Percentiles rank a stretch among this genome's conserved stretches.
Evolutionary conservation across 202 grass and related monocot genomes (phyloP).

Genomic region (Cymbopogon flexuosus): DNA sequence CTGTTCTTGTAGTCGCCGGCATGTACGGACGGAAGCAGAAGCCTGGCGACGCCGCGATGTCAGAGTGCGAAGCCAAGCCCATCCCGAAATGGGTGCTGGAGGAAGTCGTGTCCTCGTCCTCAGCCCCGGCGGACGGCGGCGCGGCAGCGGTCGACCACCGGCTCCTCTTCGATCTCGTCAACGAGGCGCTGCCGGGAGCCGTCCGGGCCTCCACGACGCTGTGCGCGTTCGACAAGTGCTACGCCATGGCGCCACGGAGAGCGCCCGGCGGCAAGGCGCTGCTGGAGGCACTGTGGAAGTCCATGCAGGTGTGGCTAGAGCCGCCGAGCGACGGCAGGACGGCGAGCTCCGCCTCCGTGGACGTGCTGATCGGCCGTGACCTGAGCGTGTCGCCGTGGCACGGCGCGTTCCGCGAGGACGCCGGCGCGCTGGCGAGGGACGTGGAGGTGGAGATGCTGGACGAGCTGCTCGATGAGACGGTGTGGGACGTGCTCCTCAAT

Average conservation of each 20-base stretch:
- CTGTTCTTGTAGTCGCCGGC: constrained; percentile 49
- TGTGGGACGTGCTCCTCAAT: constrained; percentile 66
- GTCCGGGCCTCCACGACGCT: constrained; percentile 23
- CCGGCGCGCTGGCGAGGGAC: constrained; percentile 43
- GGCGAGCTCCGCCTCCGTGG: constrained; percentile 41
- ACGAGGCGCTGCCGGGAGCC: constrained; percentile 55
- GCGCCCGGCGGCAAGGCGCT: constrained; percentile 44
- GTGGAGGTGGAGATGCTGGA: constrained; percentile 57
- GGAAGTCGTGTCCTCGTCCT: constrained; percentile 43
- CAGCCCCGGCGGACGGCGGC: not conserved
- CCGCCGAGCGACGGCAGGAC: not conserved
- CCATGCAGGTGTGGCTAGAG: constrained; percentile 37
- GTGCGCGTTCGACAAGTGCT: constrained; percentile 49
- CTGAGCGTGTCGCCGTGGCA: constrained; percentile 54
- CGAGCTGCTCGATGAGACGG: constrained; percentile 67
- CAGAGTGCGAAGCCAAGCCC: constrained; percentile 39
- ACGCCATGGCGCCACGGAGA: constrained; percentile 4
- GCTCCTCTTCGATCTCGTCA: constrained; percentile 76
- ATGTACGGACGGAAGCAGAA: constrained; percentile 32
- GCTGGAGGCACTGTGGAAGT: constrained; percentile 50
- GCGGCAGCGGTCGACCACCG: constrained; percentile 35
- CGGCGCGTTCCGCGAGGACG: constrained; percentile 43
- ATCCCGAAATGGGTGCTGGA: constrained; percentile 63
- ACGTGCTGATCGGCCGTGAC: constrained; percentile 59
- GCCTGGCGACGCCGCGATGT: not conserved